Base-by-base conservation (phyloP, 768 basidiomycete genomes). In the Boletus speciosus region DNA sequence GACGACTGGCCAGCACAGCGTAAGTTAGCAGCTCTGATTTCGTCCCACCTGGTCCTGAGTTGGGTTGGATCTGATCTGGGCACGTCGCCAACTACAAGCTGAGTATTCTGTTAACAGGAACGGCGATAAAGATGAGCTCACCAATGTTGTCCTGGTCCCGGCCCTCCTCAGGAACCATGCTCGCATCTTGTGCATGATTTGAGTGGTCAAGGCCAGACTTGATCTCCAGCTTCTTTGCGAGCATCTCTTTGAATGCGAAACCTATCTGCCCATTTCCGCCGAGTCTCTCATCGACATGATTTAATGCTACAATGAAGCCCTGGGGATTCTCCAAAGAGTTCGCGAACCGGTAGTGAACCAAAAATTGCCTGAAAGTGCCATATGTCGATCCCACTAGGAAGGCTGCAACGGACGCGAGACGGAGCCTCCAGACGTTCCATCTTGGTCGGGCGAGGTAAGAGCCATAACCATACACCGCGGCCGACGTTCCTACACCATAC, bases 1-100 rank as follows among this genome's bases (percentile, higher is more conserved):
- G 84, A 75, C 19, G 88, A 88, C 4, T 65, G 67, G 38, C 66
- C 74, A 15, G 69, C 54, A 31, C 68, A 71, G 19, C 73, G 68
- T 15, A 71, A 72, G 55, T 85, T 85, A 32, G 73, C 78, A 41
- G 74, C 72, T 50, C 86, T 82, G 44, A 90, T 83, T 56, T 84
- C 78, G 34, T 86, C 84, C 88, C 88, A 90, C 55, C 74, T 80
- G 48, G 70, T 79, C 36, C 54, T 55, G 47, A 65, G 52, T 52
- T 31, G 50, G 23, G 43, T 34, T n/a, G 51, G 53, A 21, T 51
- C 52, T 27, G 59, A 42, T 16, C 34, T 54, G n/a, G 58, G 48
- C 21, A 37, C 11, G 19, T 46, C 45, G 39, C 25, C 54, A 48
- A 43, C 57, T 59, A 48, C 27, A 25, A 42, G 4, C n/a, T 61